Percentiles rank a stretch among this genome's conserved stretches.
Evolutionary conservation across 805 yeast genomes (phyloP).

Genomic region (Ogataea ramenticola): DNA sequence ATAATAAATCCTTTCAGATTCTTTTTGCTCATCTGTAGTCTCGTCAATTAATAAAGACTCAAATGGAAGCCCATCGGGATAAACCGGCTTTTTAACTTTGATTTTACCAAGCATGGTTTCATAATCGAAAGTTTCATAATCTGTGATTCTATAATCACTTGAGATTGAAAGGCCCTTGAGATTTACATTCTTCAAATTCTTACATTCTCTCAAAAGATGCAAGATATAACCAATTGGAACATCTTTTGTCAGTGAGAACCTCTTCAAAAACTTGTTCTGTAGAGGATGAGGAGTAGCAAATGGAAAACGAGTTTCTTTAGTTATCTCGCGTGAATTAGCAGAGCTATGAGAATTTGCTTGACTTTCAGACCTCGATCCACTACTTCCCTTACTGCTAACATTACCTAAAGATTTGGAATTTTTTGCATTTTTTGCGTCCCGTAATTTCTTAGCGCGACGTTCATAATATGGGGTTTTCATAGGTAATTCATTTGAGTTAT

Average conservation of each 20-base stretch:
- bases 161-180: conserved; percentile 58
- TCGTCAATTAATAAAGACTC: conserved; percentile 27
- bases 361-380: too few species aligned
- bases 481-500: too few species aligned
- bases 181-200: conserved; percentile 47
- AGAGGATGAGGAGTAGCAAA: conserved; percentile 45
- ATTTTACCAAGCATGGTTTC: conserved; percentile 12
- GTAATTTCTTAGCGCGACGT: too few species aligned
- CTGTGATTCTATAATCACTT: conserved; percentile 52
- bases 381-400: too few species aligned
- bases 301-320: too few species aligned
- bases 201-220: conserved; percentile 63
- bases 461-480: too few species aligned
- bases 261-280: conserved; percentile 51
- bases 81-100: background rate
- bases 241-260: conserved; percentile 64
- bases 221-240: conserved; percentile 71
- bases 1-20: conserved; percentile 12
- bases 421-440: too few species aligned
- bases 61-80: conserved; percentile 4
- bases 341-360: too few species aligned
- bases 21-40: conserved; percentile 12
- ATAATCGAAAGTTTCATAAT: conserved; percentile 31
- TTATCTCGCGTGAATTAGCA: too few species aligned
- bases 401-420: too few species aligned